Evolutionary conservation across 306 rosid species (phyloP).

Genomic region (Trifolium dubium): DNA sequence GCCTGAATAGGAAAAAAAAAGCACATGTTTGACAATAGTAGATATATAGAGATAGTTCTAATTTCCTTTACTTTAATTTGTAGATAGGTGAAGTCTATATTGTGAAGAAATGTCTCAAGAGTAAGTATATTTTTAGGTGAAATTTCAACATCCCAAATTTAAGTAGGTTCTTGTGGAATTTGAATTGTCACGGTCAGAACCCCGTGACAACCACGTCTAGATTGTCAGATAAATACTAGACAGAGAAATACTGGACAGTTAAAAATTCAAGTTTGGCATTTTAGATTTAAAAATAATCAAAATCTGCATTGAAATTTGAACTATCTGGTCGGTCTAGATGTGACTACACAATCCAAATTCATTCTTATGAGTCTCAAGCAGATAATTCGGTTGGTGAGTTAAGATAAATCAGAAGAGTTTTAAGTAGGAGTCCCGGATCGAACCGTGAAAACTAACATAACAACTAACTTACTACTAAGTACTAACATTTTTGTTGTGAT

Average conservation of each 20-base stretch:
- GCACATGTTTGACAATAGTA: background rate
- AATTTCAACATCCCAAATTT: constrained; percentile 10
- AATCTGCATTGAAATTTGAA: background rate
- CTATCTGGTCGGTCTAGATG: background rate
- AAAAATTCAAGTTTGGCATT: background rate
- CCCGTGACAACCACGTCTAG: background rate
- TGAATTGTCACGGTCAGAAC: background rate
- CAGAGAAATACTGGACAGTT: too few species aligned
- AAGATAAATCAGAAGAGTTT: background rate
- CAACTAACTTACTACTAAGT: background rate
- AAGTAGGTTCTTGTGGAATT: background rate
- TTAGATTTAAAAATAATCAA: too few species aligned
- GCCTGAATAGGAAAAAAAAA: constrained; percentile 40
- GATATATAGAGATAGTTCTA: background rate
- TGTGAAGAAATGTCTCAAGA: too few species aligned
- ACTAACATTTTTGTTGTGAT: background rate
- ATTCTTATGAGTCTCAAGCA: background rate
- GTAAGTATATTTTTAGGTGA: constrained; percentile 11
- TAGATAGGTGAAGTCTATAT: constrained; percentile 22
- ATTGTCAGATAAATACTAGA: background rate
- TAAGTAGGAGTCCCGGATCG: background rate
- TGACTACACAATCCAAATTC: background rate
- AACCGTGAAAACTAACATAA: background rate
- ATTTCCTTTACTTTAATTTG: constrained; percentile 6
- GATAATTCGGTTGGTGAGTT: background rate